A percentile compares a stretch with the other conserved stretches of the same genome.
These are phyloP conservation scores for Globisporangium nagaii DNA, from an alignment of 352 stramenopile species.

Conservation along the genomic window DNA sequence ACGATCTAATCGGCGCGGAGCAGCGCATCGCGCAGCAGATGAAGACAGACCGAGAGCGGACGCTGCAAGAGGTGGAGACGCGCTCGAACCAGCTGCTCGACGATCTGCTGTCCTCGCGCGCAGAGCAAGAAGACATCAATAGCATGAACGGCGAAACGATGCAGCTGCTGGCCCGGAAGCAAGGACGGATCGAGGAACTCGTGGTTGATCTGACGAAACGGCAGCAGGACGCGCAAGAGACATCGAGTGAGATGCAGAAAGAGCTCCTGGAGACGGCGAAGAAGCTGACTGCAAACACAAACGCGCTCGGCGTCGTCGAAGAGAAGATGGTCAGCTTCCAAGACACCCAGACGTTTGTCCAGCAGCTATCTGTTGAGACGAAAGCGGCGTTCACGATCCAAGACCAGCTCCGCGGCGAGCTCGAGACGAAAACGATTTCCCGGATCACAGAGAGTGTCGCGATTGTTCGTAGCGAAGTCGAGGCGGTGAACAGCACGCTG, in stretches of 20 bases:
- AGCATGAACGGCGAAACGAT: constrained; percentile 64
- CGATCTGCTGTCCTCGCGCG: constrained; percentile 44
- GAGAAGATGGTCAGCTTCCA: constrained; percentile 55
- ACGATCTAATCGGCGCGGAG: constrained; percentile 72
- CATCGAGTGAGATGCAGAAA: constrained; percentile 30
- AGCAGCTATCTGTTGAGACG: constrained; percentile 33
- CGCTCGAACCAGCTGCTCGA: constrained; percentile 65
- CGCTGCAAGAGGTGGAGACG: constrained; percentile 55
- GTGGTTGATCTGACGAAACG: constrained; percentile 49
- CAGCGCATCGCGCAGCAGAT: constrained; percentile 73
- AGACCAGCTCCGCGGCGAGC: constrained; percentile 39
- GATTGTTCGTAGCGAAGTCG: constrained; percentile 41
- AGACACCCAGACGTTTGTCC: constrained; percentile 44
- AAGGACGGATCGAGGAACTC: constrained; percentile 46
- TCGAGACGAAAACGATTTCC: constrained; percentile 42
- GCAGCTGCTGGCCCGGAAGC: constrained; percentile 46
- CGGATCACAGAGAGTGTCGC: constrained; percentile 54
- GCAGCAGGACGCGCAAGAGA: constrained; percentile 30
- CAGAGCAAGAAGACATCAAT: constrained; percentile 84
- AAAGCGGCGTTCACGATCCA: constrained; percentile 28
- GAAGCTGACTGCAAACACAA: constrained; percentile 38
- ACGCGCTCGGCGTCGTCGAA: constrained; percentile 32
- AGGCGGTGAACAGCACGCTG: constrained; percentile 39
- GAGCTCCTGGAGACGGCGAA: constrained; percentile 51
- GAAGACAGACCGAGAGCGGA: constrained; percentile 49